Conservation (phyloP, 192 early-diverging fungal genomes). For the Kickxella alabastrina region DNA sequence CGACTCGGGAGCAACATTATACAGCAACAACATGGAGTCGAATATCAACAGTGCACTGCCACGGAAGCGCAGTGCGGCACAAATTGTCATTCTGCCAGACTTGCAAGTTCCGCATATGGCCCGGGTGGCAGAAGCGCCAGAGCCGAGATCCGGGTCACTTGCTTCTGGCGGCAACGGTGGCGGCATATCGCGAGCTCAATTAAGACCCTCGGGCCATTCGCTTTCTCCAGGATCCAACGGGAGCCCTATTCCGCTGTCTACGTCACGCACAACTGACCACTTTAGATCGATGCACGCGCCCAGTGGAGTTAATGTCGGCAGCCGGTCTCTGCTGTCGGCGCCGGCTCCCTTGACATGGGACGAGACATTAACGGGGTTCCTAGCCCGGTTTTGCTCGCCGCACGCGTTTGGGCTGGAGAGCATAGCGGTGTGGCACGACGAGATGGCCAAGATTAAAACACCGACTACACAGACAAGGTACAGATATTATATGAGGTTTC, state of each 20-base stretch:
- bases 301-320: no score
- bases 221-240: constrained; percentile 4
- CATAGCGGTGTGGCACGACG: constrained; percentile 43
- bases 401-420: constrained; percentile 38
- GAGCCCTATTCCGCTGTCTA: constrained; percentile 15
- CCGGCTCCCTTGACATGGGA: constrained; percentile 31
- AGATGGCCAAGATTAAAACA: constrained; percentile 24
- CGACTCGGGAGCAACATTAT: no score
- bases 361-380: constrained; percentile 25
- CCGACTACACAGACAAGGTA: constrained; percentile 16
- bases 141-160: background rate
- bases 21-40: no score
- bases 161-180: constrained; percentile 11
- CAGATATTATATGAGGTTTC: no score
- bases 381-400: constrained; percentile 35
- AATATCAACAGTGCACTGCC: background rate
- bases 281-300: constrained; percentile 9
- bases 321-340: constrained; percentile 2
- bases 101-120: constrained; percentile 32
- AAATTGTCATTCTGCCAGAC: constrained; percentile 10
- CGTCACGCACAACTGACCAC: constrained; percentile 39
- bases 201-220: background rate
- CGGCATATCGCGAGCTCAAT: constrained; percentile 26
- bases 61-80: constrained; percentile 16
- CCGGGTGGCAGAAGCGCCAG: constrained; percentile 8